Base-by-base conservation (phyloP, 352 stramenopile species). In the Saprolegnia diclina region DNA sequence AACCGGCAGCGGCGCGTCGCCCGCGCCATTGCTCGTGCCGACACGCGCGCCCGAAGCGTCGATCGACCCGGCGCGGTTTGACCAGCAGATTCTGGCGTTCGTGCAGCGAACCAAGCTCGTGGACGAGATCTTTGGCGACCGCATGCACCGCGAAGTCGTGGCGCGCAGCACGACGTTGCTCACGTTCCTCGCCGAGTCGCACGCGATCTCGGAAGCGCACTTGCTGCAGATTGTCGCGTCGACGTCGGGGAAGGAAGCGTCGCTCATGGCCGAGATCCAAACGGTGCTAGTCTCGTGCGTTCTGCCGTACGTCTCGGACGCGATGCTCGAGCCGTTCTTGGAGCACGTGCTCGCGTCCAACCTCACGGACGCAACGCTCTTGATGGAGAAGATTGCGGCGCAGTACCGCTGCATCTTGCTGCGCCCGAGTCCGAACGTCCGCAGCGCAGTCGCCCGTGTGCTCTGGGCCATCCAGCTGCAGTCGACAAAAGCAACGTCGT, bases 81-180 rank as follows among this genome's bases (percentile, higher is more conserved):
- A 95, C 54, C 79, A 90, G 29, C 81, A 89, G 24, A 73, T 95
- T 22, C 85, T 83, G 56, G 63, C 73, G 10, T 95, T 85, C 85
- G 86, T 95, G 4, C 46, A 77, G 38, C 64, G 87, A 24, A 89
- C 92, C 59, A 75, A 83, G 4, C 89, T 94, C 61, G 76, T 93
- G 26, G 82, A 93, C 40, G 85, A 91, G 42, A 91, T 94, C 71
- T 95, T 95, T 74, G 88, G 88, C 10, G 88, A 95, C 65, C 78
- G 85, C 22, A 94, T 94, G n/a, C 88, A 95, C 73, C 81, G 86
- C 40, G 86, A 95, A 74, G 86, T 93, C 55, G 88, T 95, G 37
- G 91, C 85, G 29, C 82, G 87, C 22, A 94, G 82, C 74, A 80
- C 84, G 9, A 72, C 88, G 44, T 61, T 95, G 52, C 76, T 95